A percentile compares a stretch with the other conserved stretches of the same genome.
Conservation (phyloP, 106 monocot species). For the Vanilla planifolia region DNA sequence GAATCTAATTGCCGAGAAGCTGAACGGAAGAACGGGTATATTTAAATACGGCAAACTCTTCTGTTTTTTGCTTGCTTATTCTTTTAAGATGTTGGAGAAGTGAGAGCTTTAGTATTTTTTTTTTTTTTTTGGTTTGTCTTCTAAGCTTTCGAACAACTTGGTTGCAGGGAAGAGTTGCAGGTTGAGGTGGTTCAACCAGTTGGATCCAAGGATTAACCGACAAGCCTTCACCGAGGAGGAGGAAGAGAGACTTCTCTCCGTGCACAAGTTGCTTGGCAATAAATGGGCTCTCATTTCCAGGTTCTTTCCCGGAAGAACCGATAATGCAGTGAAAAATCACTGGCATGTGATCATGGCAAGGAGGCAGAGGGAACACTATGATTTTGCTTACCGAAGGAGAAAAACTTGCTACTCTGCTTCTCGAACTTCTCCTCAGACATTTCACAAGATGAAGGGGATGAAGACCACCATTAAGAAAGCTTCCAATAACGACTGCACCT, state of each 20-base stretch:
- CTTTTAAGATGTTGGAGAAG: no score
- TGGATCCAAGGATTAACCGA: conserved; percentile 6
- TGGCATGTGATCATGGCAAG: conserved; percentile 14
- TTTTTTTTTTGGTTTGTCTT: not conserved
- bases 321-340: conserved; percentile 11
- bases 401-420: not conserved
- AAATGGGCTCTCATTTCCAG: conserved; percentile 7
- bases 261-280: conserved; percentile 1
- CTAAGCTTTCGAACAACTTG: no score
- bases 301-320: conserved; percentile 6
- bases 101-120: not conserved
- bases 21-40: conserved; percentile 7
- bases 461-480: no score
- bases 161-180: conserved; percentile 9
- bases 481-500: no score
- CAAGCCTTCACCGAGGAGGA: conserved; percentile 10
- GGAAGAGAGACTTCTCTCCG: conserved; percentile 8
- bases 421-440: not conserved
- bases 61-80: not conserved
- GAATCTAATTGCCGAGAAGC: conserved; percentile 12
- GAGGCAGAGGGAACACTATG: not conserved
- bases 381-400: not conserved
- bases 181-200: conserved; percentile 11
- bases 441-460: no score
- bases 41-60: not conserved